Conservation (phyloP, 495 filamentous ascomycete genomes). For the Penicillium subrubescens region DNA sequence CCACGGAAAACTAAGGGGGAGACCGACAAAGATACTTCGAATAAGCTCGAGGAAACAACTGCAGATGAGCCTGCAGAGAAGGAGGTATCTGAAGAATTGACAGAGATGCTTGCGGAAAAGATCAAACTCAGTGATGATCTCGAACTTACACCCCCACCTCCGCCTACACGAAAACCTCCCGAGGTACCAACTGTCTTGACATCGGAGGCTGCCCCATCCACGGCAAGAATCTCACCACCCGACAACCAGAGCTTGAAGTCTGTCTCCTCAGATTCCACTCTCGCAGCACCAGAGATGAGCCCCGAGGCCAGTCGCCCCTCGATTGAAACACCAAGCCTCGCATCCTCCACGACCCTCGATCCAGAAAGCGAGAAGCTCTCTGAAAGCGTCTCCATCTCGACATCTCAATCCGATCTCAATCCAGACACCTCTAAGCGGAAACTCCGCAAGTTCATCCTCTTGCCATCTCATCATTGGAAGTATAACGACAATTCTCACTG, state of each 20-base stretch:
- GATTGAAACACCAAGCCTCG: not conserved
- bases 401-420: constrained; percentile 6
- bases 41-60: not conserved
- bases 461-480: constrained; percentile 58
- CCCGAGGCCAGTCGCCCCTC: not conserved
- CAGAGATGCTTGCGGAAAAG: not conserved
- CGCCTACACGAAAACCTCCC: not conserved
- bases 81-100: not conserved
- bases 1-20: constrained; percentile 20
- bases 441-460: constrained; percentile 75
- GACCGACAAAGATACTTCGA: not conserved
- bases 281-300: not conserved
- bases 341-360: constrained; percentile 12
- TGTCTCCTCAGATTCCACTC: constrained; percentile 8
- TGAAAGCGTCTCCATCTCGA: constrained; percentile 17
- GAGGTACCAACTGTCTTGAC: not conserved
- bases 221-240: not conserved
- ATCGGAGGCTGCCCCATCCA: not conserved
- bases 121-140: not conserved
- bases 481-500: constrained; percentile 62
- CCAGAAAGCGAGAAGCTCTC: constrained; percentile 9
- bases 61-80: not conserved
- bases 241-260: constrained; percentile 5
- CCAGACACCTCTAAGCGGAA: constrained; percentile 37
- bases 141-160: not conserved